Conservation (phyloP, 1,284 basidiomycete species). For the Ceratobasidium sp. region DNA sequence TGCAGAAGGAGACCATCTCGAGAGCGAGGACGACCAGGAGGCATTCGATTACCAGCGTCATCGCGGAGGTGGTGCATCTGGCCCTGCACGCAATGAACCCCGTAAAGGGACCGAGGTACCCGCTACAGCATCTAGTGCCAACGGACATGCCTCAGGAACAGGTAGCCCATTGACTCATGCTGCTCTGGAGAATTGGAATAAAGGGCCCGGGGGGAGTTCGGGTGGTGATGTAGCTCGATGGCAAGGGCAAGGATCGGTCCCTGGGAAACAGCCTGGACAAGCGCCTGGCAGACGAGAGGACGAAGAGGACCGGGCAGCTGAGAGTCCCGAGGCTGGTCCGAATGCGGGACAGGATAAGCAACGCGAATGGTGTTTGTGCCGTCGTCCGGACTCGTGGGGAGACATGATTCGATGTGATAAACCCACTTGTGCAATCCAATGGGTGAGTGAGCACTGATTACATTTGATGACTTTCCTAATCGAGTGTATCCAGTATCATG, state of each 20-base stretch:
- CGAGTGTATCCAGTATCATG: slow-evolving; percentile 18
- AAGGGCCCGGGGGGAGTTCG: slow-evolving; percentile 19
- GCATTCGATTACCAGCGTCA: slow-evolving; percentile 38
- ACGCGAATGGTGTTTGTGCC: slow-evolving; percentile 42
- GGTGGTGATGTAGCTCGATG: slow-evolving; percentile 40
- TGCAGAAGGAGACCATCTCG: slow-evolving; percentile 24
- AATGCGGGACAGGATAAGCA: slow-evolving; percentile 25
- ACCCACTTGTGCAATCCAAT: slow-evolving; percentile 43
- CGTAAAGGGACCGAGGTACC: background rate
- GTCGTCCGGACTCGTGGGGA: slow-evolving; percentile 36
- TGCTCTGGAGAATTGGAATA: slow-evolving; percentile 36
- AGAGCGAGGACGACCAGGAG: slow-evolving; percentile 41
- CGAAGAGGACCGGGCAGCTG: slow-evolving; percentile 13
- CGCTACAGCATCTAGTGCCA: background rate
- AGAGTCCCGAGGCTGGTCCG: background rate
- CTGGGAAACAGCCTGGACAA: slow-evolving; percentile 30
- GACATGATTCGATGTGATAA: slow-evolving; percentile 40
- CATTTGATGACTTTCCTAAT: background rate
- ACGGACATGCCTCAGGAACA: slow-evolving; percentile 13
- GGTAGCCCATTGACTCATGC: slow-evolving; percentile 35
- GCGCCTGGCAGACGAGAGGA: slow-evolving; percentile 5
- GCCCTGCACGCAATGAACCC: background rate
- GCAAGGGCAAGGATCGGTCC: slow-evolving; percentile 40
- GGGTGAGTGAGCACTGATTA: slow-evolving; percentile 8
- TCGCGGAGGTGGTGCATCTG: background rate